phyloP scores from a whole-genome alignment of 345 rosid species.

The Gossypium mustelinum region DNA sequence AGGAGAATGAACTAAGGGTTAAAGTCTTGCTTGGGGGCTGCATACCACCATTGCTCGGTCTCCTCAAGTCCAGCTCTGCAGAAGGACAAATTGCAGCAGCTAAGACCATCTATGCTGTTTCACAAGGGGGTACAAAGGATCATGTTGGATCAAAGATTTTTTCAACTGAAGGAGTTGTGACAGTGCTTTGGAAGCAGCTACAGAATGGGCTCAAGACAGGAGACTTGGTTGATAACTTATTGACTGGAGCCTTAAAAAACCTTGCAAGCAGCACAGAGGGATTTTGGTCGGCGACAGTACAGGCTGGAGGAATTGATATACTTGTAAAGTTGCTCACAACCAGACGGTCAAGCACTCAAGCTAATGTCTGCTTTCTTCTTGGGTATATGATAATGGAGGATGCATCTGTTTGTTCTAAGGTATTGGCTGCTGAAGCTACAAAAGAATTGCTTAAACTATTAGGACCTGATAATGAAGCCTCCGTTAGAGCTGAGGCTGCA shows the following conservation, averaged over 20 bases:
- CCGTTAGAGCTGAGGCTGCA: conserved; percentile 99
- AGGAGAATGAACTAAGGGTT: conserved; percentile 95
- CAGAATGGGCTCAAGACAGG: conserved; percentile 71
- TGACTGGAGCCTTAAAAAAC: conserved; percentile 92
- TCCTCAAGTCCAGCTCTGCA: conserved; percentile 90
- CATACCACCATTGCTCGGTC: conserved; percentile 98
- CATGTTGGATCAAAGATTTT: conserved; percentile 98
- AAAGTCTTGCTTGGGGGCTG: conserved; percentile 99
- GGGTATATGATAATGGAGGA: conserved; percentile 97
- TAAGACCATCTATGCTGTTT: conserved; percentile 92
- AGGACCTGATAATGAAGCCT: conserved; percentile 91
- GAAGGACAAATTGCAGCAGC: conserved; percentile 99
- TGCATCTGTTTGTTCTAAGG: conserved; percentile 79
- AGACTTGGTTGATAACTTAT: conserved; percentile 74
- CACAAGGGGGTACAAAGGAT: conserved; percentile 93
- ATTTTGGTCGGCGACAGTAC: conserved; percentile 85
- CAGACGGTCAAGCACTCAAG: conserved; percentile 78
- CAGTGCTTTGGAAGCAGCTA: conserved; percentile 85
- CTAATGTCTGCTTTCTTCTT: conserved; percentile 95
- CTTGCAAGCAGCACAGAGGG: conserved; percentile 93
- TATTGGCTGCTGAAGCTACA: conserved; percentile 83
- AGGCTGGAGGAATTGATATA: conserved; percentile 94
- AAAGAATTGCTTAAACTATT: conserved; percentile 80
- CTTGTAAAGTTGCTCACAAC: conserved; percentile 89
- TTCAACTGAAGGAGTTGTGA: conserved; percentile 99